Base-by-base conservation (phyloP, 805 yeast species). In the Cyberlindnera mrakii region DNA sequence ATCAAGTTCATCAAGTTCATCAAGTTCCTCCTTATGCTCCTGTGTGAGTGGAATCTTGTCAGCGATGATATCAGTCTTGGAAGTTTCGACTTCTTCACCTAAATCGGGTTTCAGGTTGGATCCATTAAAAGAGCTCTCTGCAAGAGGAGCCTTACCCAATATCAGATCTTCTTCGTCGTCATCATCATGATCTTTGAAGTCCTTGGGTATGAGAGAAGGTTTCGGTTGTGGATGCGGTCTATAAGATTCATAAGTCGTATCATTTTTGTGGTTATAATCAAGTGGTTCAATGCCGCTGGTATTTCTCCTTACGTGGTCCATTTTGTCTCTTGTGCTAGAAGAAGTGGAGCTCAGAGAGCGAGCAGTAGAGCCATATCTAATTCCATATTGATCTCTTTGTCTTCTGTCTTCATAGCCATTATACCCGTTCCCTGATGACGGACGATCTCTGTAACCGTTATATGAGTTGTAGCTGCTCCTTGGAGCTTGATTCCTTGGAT, bases 161-260 rank as follows among this genome's bases (percentile, higher is more conserved):
- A 39, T 39, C 30, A 39, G 20, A 32, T 39, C 53, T 13, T 55
- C 58, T 5, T 52, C 53, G 20, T 55, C 58, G 11, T 52, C 55
- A 1, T 57, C 59, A 18, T 57, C 54, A 17, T 48, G 50, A 43
- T 52, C 51, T 34, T 49, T 54, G 41, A 52, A 57, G 35, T 55
- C 50, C 33, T 48, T 48, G 44, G 62, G 60, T 52, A 57, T 56
- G 14, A 57, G 41, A 4, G 59, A 54, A 13, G 59, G 56, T 17
- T 49, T 45, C 4, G 41, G n/a, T 9, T 23, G 27, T n/a, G 41
- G 15, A 15, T 37, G 33, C n/a, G 33, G 35, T 35, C 41, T 39
- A 15, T 37, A 36, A n/a, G 40, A 3, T 5, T 39, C 31, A 34
- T 35, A 39, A 25, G 35, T 14, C 31, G 27, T 14, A 3, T 18